Conservation (phyloP, 23 red algal species). For the Chondrus crispus region DNA sequence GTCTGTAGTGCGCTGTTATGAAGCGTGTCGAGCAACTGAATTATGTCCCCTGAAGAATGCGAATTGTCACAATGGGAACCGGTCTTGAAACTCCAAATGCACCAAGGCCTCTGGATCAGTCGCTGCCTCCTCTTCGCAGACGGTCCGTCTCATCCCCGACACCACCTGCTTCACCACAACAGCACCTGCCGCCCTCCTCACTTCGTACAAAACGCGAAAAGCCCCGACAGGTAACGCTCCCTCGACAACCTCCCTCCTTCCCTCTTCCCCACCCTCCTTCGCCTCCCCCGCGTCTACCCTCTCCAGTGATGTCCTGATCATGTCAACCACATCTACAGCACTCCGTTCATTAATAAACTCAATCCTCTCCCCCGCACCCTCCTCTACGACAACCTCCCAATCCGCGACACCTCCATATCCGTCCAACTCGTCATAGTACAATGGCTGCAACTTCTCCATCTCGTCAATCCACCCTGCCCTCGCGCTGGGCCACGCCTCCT, state of each 20-base stretch:
- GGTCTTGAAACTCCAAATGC: conserved; percentile 39
- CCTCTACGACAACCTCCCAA: conserved; percentile 3
- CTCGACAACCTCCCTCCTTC: neutral
- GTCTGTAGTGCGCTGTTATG: too few species aligned
- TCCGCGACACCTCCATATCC: neutral
- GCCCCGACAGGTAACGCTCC: conserved; percentile 46
- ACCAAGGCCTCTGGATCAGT: conserved; percentile 45
- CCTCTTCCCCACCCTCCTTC: neutral
- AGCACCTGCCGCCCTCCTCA: neutral
- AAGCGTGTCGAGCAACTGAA: too few species aligned
- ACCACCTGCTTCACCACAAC: conserved; percentile 25
- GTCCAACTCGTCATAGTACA: conserved; percentile 64
- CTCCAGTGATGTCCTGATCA: conserved; percentile 34
- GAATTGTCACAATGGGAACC: neutral
- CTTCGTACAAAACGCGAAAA: conserved; percentile 24
- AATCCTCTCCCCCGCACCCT: conserved; percentile 11
- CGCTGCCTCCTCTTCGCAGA: conserved; percentile 45
- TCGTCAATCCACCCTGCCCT: conserved; percentile 70
- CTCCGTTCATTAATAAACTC: conserved; percentile 47
- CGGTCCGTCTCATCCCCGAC: conserved; percentile 53
- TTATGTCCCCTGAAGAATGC: too few species aligned
- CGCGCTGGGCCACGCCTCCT: neutral
- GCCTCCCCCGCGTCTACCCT: neutral
- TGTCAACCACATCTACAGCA: conserved; percentile 25
- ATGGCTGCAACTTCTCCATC: neutral